Evolutionary conservation across 2,329 filamentous ascomycete species (phyloP), one percentile per base, ranked within the genome.

Genomic region (Xylariales sp.): DNA sequence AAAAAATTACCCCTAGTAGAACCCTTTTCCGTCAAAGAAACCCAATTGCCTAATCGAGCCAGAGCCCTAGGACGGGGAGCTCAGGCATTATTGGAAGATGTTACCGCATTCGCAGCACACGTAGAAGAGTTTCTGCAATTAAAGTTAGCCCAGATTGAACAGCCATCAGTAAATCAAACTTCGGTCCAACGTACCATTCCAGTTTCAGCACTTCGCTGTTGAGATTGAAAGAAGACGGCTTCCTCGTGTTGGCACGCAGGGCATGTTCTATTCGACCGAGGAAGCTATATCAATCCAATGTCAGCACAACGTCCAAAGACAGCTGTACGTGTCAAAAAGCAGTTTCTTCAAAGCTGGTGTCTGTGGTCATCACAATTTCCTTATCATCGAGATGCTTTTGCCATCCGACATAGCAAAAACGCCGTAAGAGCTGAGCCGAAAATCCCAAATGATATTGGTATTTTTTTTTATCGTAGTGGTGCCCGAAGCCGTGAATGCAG

Each of bases 181-280:
- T 13, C 12, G 14, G 11, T 11, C 7, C 31, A 37, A 55, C 85
- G 74, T 66, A 97, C 93, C 93, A 98, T 98, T 69, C 93, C 93
- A 30, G 93, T 98, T 65, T 97, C 90, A 33, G 88, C 88, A 51
- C 85, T 95, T 65, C 93, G 85, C 70, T 97, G 90, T 62, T 98
- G 93, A 45, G 90, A 96, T 70, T 98, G 93, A 72, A 98, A 98
- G 70, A 95, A 98, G 43, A 98, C 94, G 31, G 90, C 89, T 67
- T 97, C 90, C 52, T 81, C 80, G 62, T 93, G 85, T 49, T 78
- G 76, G 72, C 94, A 98, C 51, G 73, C 76, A 37, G 89, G 88
- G 68, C 93, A 98, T 43, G 76, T 76, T 66, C 86, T 88, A 61
- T 88, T 87, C 54, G 88, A 83, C 55, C 90, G 84, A 48, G 93